Percentiles rank a stretch among this genome's conserved stretches.
Conservation (phyloP, 306 rosid genomes). For the cucumber (Cucumis sativus) region Cucumber_9930_V3 NC_026659.2:10294501-10295000, state of each 20-base stretch:
- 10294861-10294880: conserved; percentile 41
- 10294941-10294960: conserved; percentile 61
- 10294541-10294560: neutral
- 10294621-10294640: neutral
- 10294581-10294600: neutral
- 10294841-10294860: conserved; percentile 70
- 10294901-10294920: conserved; percentile 39
- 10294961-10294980: conserved; percentile 38
- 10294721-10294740: conserved; percentile 54
- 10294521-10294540: neutral
- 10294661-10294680: neutral
- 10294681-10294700: conserved; percentile 58
- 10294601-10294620: neutral
- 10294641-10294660: neutral
- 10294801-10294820: conserved; percentile 34
- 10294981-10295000: conserved; percentile 49
- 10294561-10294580: neutral
- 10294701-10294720: conserved; percentile 59
- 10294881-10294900: conserved; percentile 63
- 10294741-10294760: conserved; percentile 57
- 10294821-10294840: conserved; percentile 59
- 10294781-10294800: conserved; percentile 73
- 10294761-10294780: conserved; percentile 54
- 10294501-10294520: neutral
- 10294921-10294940: conserved; percentile 27